phyloP scores from a whole-genome alignment of 495 filamentous ascomycete species.

The Aspergillus conjunctus region DNA sequence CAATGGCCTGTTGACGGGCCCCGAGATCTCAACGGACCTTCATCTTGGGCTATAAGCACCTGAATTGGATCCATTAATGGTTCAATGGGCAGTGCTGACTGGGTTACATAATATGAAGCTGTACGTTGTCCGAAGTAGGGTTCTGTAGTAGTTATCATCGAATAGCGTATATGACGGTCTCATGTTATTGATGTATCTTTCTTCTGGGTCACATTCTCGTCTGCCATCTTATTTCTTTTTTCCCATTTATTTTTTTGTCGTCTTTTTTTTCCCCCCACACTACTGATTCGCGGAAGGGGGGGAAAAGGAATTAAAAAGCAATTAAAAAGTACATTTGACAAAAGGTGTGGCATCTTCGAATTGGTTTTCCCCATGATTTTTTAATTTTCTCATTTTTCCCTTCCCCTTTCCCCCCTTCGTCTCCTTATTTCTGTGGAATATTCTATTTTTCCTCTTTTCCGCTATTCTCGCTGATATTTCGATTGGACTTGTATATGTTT shows the following conservation, averaged over 20 bases:
- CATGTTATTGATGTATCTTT: conserved; percentile 12
- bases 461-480: conserved; percentile 13
- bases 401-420: not conserved
- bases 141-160: not conserved
- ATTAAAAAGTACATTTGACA: too few species aligned
- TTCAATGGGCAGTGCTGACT: conserved; percentile 17
- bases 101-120: conserved; percentile 12
- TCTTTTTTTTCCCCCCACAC: conserved; percentile 2
- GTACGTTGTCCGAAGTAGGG: conserved; percentile 1
- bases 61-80: not conserved
- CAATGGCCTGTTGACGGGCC: conserved; percentile 21
- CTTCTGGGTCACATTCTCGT: conserved; percentile 9
- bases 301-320: not conserved
- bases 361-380: conserved; percentile 13
- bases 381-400: conserved; percentile 1
- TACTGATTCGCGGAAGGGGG: not conserved
- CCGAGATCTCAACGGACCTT: conserved; percentile 27
- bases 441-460: conserved; percentile 1
- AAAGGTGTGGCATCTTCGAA: conserved; percentile 13
- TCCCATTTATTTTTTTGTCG: not conserved
- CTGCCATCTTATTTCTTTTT: conserved; percentile 6
- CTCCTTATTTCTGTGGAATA: not conserved
- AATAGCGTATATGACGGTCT: conserved; percentile 6
- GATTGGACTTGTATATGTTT: conserved; percentile 2
- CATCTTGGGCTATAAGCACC: conserved; percentile 25